A percentile compares a stretch with the other conserved stretches of the same genome.
Evolutionary conservation across 352 stramenopile species (phyloP).

Genomic region (Globisporangium splendens): DNA sequence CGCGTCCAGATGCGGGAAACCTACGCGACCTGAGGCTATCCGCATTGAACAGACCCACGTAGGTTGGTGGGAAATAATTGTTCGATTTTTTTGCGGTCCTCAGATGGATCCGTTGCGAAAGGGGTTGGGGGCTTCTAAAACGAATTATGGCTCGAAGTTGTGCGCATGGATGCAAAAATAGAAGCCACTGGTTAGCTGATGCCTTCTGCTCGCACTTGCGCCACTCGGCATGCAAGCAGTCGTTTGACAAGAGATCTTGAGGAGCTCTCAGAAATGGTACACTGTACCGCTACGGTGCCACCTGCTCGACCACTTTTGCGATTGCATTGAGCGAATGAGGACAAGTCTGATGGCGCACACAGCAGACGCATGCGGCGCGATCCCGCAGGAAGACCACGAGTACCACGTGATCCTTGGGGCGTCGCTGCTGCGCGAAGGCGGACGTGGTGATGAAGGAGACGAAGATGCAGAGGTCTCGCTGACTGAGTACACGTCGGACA

Average conservation of each 20-base stretch:
- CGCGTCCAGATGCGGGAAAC: background rate
- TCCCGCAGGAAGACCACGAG: slow-evolving; percentile 43
- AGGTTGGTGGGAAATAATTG: background rate
- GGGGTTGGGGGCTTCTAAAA: too few species aligned
- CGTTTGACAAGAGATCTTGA: too few species aligned
- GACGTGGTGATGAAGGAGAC: background rate
- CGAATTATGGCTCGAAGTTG: too few species aligned
- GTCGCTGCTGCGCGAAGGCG: slow-evolving; percentile 26
- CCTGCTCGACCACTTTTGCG: background rate
- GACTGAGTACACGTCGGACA: background rate
- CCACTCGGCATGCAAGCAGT: too few species aligned
- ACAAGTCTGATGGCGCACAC: background rate
- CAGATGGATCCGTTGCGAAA: background rate
- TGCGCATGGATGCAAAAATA: too few species aligned
- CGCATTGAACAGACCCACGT: background rate
- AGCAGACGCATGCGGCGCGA: background rate
- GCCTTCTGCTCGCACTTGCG: too few species aligned
- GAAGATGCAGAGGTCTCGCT: background rate
- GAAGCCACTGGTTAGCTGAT: too few species aligned
- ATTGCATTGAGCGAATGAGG: too few species aligned
- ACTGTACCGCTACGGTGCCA: background rate
- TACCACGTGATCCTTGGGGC: slow-evolving; percentile 52
- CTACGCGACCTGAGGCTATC: background rate
- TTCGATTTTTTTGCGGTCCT: background rate
- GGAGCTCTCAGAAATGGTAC: background rate